Percentiles rank a stretch among this genome's conserved stretches.
Evolutionary conservation across 2,329 filamentous ascomycete species (phyloP).

Genomic region (Penicillium sp.): DNA sequence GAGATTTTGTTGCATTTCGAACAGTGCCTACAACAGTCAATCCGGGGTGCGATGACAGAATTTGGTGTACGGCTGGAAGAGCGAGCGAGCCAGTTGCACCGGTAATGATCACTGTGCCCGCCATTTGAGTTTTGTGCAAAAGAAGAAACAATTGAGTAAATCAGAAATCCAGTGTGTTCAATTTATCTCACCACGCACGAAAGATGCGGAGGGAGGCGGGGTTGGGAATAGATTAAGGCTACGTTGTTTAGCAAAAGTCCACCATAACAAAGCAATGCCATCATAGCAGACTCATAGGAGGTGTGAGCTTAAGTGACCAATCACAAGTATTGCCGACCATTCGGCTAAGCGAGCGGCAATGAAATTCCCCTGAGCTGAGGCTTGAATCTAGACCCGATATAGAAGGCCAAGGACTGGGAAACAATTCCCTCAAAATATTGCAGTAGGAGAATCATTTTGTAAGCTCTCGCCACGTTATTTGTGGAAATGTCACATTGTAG

Average conservation of each 20-base stretch:
- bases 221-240: neutral
- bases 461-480: too few species aligned
- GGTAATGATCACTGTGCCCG: slow-evolving; percentile 7
- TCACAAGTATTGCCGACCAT: neutral
- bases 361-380: neutral
- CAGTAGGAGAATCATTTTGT: too few species aligned
- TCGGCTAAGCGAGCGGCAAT: neutral
- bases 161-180: neutral
- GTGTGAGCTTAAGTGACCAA: neutral
- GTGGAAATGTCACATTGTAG: too few species aligned
- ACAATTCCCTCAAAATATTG: too few species aligned
- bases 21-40: slow-evolving; percentile 5
- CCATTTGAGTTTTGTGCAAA: neutral
- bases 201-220: neutral
- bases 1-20: neutral
- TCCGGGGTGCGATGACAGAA: neutral
- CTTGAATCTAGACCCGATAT: too few species aligned
- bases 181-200: neutral
- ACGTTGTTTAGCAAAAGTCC: neutral
- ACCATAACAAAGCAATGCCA: neutral
- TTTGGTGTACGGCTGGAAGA: slow-evolving; percentile 6
- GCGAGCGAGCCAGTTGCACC: slow-evolving; percentile 11
- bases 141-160: neutral
- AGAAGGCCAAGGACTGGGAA: too few species aligned
- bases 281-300: neutral